phyloP scores from a whole-genome alignment of 352 stramenopile species.

The Phytophthora meadii region DNA sequence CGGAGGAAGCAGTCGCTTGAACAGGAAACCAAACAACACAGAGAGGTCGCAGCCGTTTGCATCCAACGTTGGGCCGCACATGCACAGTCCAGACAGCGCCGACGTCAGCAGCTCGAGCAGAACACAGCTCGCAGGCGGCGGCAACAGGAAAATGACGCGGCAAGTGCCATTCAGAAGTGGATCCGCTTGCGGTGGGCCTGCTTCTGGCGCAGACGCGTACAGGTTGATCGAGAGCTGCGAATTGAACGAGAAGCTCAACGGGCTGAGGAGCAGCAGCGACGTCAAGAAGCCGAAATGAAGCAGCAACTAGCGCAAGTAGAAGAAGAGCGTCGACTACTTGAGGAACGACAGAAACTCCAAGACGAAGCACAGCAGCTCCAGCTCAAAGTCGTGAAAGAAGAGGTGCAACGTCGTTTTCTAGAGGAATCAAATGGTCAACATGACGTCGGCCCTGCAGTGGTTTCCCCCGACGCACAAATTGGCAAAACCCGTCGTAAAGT shows the following conservation, averaged over 20 bases:
- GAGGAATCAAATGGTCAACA: constrained; percentile 4
- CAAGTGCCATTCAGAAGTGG: constrained; percentile 34
- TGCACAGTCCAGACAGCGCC: constrained; percentile 34
- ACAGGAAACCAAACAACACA: constrained; percentile 9
- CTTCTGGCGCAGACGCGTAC: constrained; percentile 32
- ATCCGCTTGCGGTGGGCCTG: constrained; percentile 33
- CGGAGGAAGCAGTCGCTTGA: constrained; percentile 8
- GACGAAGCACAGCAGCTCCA: constrained; percentile 18
- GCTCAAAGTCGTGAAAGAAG: constrained; percentile 11
- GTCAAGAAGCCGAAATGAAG: constrained; percentile 13
- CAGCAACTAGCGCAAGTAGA: constrained; percentile 3
- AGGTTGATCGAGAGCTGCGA: constrained; percentile 22
- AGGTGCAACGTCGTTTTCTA: constrained; percentile 17
- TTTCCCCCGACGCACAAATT: background rate
- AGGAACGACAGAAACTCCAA: constrained; percentile 9
- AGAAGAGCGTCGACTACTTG: constrained; percentile 5
- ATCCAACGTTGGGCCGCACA: constrained; percentile 59
- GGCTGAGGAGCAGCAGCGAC: constrained; percentile 12
- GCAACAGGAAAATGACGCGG: constrained; percentile 21
- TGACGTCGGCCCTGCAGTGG: background rate
- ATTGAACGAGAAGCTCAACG: constrained; percentile 5
- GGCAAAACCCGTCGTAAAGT: constrained; percentile 43
- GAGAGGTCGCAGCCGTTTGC: constrained; percentile 23
- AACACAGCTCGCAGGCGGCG: constrained; percentile 7
- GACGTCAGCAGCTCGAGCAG: constrained; percentile 9